Evolutionary conservation across 225 moss, liverwort and hornwort genomes (phyloP).

Genomic region (Neckera pumila): DNA sequence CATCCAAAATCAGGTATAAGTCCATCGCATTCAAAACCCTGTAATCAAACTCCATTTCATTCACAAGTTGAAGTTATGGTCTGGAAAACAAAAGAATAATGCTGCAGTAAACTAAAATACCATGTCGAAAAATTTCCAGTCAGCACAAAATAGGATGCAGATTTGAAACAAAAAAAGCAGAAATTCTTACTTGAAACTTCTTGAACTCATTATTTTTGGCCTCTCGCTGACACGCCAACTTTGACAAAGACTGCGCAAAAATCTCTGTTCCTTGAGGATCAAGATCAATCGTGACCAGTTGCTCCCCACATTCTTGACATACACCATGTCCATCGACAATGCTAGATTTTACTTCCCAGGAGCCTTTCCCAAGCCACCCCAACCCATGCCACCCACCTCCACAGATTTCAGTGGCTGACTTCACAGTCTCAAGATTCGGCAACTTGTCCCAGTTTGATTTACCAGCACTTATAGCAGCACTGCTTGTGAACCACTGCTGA

Average conservation of each 20-base stretch:
- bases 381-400: slow-evolving; percentile 96
- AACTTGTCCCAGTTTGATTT: slow-evolving; percentile 21
- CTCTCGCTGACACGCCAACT: slow-evolving; percentile 67
- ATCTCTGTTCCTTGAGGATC: slow-evolving; percentile 78
- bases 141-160: neutral
- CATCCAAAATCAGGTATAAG: neutral
- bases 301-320: slow-evolving; percentile 63
- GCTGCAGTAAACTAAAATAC: neutral
- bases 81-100: neutral
- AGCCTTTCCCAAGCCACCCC: slow-evolving; percentile 81
- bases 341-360: slow-evolving; percentile 54
- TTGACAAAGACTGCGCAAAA: slow-evolving; percentile 75
- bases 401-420: slow-evolving; percentile 44
- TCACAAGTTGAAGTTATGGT: neutral
- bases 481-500: slow-evolving; percentile 59
- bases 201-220: slow-evolving; percentile 68
- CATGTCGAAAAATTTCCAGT: neutral
- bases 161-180: neutral
- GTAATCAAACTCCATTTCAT: neutral
- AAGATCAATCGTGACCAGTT: slow-evolving; percentile 77
- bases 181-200: slow-evolving; percentile 62
- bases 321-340: slow-evolving; percentile 49
- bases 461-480: slow-evolving; percentile 34
- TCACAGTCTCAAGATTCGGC: slow-evolving; percentile 32
- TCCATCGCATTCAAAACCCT: neutral